These are phyloP conservation scores for Termitomyces bulborhizus DNA, from an alignment of 768 basidiomycete species.

Conservation along the genomic window DNA sequence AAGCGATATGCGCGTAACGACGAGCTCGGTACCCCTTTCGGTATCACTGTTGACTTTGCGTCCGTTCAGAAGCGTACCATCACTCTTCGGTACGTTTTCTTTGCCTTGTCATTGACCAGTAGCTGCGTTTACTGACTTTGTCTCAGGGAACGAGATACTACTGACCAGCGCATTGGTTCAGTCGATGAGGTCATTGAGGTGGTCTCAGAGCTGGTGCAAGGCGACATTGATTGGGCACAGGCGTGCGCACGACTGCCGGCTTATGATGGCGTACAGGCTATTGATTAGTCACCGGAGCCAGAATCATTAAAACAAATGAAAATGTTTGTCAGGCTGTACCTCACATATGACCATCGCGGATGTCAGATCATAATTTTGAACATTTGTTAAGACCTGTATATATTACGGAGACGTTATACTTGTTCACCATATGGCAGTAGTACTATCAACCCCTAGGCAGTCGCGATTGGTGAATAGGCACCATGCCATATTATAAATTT, in stretches of 20 bases:
- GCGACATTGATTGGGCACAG: slow-evolving; percentile 68
- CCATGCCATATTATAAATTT: not conserved
- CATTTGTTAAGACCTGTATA: no score
- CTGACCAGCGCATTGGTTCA: slow-evolving; percentile 82
- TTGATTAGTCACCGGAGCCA: slow-evolving; percentile 33
- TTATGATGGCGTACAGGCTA: slow-evolving; percentile 88
- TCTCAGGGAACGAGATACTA: slow-evolving; percentile 88
- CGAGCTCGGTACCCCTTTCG: slow-evolving; percentile 96
- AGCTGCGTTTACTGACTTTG: not conserved
- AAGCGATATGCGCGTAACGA: slow-evolving; percentile 98
- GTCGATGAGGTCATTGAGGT: slow-evolving; percentile 86
- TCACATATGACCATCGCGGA: no score
- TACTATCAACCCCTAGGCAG: no score
- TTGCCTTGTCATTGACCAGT: not conserved
- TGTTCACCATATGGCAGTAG: no score
- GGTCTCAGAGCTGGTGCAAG: slow-evolving; percentile 73
- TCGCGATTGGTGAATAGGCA: not conserved
- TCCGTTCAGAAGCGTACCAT: slow-evolving; percentile 89
- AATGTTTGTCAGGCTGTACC: no score
- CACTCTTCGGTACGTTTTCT: slow-evolving; percentile 73
- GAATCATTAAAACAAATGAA: not conserved
- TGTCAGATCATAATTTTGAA: not conserved
- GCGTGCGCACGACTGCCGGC: slow-evolving; percentile 65
- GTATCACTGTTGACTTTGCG: slow-evolving; percentile 94
- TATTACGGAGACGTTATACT: no score